A percentile compares a stretch with the other conserved stretches of the same genome.
phyloP scores from a whole-genome alignment of 2,329 filamentous ascomycete genomes.

The Talaromyces amestolkiae region DNA sequence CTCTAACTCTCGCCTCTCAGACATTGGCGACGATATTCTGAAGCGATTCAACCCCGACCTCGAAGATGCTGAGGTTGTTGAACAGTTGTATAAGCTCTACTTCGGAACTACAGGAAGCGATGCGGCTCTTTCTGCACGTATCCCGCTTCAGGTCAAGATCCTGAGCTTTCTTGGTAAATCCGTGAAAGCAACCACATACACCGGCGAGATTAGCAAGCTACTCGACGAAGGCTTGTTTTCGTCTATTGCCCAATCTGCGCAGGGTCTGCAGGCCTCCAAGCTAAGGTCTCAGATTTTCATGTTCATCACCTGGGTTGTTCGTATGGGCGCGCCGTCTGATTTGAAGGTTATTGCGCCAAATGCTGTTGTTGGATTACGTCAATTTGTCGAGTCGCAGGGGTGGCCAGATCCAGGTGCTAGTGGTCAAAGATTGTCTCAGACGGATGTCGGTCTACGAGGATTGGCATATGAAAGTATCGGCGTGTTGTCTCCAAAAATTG shows the following conservation, averaged over 20 bases:
- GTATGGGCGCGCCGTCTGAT: slow-evolving; percentile 62
- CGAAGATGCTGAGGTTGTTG: slow-evolving; percentile 64
- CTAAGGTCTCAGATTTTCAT: slow-evolving; percentile 79
- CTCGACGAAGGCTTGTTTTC: slow-evolving; percentile 64
- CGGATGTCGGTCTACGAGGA: slow-evolving; percentile 67
- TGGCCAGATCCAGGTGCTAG: slow-evolving; percentile 66
- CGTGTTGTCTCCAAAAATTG: slow-evolving; percentile 60
- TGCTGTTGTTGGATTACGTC: slow-evolving; percentile 66
- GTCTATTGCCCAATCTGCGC: slow-evolving; percentile 42
- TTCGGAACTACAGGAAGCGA: slow-evolving; percentile 54
- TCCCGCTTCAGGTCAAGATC: slow-evolving; percentile 73
- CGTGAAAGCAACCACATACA: slow-evolving; percentile 66
- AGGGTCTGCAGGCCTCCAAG: slow-evolving; percentile 72
- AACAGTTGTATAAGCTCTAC: slow-evolving; percentile 70
- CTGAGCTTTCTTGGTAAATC: slow-evolving; percentile 76
- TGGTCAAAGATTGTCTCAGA: slow-evolving; percentile 55
- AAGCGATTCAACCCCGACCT: slow-evolving; percentile 71
- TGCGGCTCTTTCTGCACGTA: slow-evolving; percentile 52
- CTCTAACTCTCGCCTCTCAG: slow-evolving; percentile 73
- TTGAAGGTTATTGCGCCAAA: slow-evolving; percentile 65
- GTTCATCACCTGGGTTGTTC: slow-evolving; percentile 82
- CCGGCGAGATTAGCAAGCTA: slow-evolving; percentile 64
- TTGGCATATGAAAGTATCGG: slow-evolving; percentile 91
- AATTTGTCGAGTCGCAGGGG: slow-evolving; percentile 75
- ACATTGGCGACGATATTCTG: slow-evolving; percentile 83